A percentile compares a stretch with the other conserved stretches of the same genome.
Evolutionary conservation across 2,329 filamentous ascomycete genomes (phyloP).

Genomic region (Akanthomyces uredinophilus): DNA sequence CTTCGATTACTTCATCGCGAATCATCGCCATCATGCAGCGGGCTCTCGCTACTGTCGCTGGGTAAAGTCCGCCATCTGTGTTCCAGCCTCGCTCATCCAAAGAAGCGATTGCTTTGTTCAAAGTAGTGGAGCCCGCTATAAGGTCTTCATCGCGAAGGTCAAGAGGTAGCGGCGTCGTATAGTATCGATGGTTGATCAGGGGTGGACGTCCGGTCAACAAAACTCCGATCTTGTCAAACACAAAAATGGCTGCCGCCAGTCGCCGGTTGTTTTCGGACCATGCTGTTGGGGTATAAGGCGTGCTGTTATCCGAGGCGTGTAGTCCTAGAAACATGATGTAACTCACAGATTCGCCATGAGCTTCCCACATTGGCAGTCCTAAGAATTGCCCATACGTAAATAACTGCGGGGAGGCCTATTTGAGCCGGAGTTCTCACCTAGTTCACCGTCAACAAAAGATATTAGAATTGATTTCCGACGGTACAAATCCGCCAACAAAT

Average conservation of each 20-base stretch:
- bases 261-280: slow-evolving; percentile 12
- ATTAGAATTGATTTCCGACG: slow-evolving; percentile 3
- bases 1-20: slow-evolving; percentile 54
- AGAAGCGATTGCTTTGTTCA: slow-evolving; percentile 18
- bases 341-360: background rate
- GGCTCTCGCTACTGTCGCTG: slow-evolving; percentile 41
- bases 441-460: slow-evolving; percentile 7
- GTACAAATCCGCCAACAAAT: slow-evolving; percentile 8
- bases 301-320: background rate
- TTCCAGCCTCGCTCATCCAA: slow-evolving; percentile 51
- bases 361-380: slow-evolving; percentile 8
- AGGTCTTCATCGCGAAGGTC: slow-evolving; percentile 48
- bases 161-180: slow-evolving; percentile 47
- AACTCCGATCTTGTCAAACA: slow-evolving; percentile 44
- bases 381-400: background rate
- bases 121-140: slow-evolving; percentile 29
- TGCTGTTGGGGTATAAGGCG: background rate
- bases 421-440: background rate
- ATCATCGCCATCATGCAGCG: slow-evolving; percentile 44
- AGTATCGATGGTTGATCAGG: slow-evolving; percentile 46
- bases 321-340: slow-evolving; percentile 3
- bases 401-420: background rate
- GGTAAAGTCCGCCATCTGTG: slow-evolving; percentile 35
- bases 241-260: background rate
- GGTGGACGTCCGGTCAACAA: slow-evolving; percentile 53